phyloP scores from a whole-genome alignment of 1,139 yeast genomes.

The Saccharomyces pastorianus region DNA sequence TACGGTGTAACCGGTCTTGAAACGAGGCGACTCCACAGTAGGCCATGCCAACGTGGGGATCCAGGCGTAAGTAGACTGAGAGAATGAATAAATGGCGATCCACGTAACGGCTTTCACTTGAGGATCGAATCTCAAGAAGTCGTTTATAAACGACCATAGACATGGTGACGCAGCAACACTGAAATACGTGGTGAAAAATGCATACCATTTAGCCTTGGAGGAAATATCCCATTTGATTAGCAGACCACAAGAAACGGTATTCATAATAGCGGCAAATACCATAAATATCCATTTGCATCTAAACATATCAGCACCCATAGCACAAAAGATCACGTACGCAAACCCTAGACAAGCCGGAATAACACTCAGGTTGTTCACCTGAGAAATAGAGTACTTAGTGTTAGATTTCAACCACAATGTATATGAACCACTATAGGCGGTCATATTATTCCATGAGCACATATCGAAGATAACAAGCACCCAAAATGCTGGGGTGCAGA shows the following conservation, averaged over 20 bases:
- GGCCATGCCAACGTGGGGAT: conserved; percentile 42
- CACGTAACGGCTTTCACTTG: conserved; percentile 34
- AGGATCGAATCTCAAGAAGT: conserved; percentile 34
- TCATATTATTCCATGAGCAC: conserved; percentile 34
- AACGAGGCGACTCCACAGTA: conserved; percentile 48
- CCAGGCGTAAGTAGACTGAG: conserved; percentile 35
- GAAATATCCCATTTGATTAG: conserved; percentile 40
- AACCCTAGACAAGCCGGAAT: conserved; percentile 35
- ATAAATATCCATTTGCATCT: conserved; percentile 36
- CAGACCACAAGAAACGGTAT: conserved; percentile 38
- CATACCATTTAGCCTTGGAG: conserved; percentile 32
- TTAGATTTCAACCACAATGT: conserved; percentile 34
- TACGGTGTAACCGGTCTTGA: conserved; percentile 43
- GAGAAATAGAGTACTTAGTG: conserved; percentile 26
- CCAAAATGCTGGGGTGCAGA: conserved; percentile 30
- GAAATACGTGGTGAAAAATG: conserved; percentile 32
- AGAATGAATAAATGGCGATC: conserved; percentile 32
- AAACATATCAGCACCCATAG: conserved; percentile 32
- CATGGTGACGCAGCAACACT: conserved; percentile 33
- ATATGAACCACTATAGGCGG: conserved; percentile 34
- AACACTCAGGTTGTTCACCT: conserved; percentile 32
- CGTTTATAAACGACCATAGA: conserved; percentile 34
- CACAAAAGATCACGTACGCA: conserved; percentile 29
- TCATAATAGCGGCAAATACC: conserved; percentile 44
- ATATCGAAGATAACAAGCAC: conserved; percentile 30